Evolutionary conservation across 2,329 filamentous ascomycete genomes (phyloP).

Genomic region (Gnomoniopsis sp.): DNA sequence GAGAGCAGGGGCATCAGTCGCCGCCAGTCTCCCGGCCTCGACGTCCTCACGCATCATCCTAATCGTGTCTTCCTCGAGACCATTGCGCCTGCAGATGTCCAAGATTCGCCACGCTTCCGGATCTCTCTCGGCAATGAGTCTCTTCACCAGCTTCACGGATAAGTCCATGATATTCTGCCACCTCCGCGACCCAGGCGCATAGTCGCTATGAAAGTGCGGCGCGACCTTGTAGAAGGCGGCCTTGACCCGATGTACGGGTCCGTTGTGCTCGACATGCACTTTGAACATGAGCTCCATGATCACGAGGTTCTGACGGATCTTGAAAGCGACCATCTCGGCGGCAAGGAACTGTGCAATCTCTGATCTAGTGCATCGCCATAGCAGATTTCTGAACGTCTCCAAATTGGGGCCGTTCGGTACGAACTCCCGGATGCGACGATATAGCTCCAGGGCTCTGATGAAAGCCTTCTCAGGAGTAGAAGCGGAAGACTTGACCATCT

Average conservation of each 20-base stretch:
- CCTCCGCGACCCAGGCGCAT: slow-evolving; percentile 1
- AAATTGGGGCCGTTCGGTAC: slow-evolving; percentile 8
- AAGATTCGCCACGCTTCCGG: slow-evolving; percentile 17
- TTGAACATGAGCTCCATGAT: slow-evolving; percentile 14
- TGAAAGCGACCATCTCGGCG: slow-evolving; percentile 18
- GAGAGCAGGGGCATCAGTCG: not conserved
- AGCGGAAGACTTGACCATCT: slow-evolving; percentile 14
- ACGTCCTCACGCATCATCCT: slow-evolving; percentile 13
- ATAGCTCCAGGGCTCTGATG: slow-evolving; percentile 13
- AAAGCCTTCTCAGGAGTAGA: slow-evolving; percentile 8
- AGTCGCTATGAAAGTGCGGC: slow-evolving; percentile 3
- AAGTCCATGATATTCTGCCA: slow-evolving; percentile 13
- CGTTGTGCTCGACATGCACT: slow-evolving; percentile 15
- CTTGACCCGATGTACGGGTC: slow-evolving; percentile 11
- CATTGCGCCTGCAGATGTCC: slow-evolving; percentile 10
- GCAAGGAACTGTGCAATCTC: slow-evolving; percentile 15
- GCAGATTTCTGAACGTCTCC: slow-evolving; percentile 14
- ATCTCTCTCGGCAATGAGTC: slow-evolving; percentile 17
- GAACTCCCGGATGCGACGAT: slow-evolving; percentile 14
- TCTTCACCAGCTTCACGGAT: slow-evolving; percentile 15
- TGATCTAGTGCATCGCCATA: slow-evolving; percentile 15
- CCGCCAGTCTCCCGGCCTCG: slow-evolving; percentile 6
- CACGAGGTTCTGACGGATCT: slow-evolving; percentile 6
- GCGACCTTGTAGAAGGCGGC: slow-evolving; percentile 13
- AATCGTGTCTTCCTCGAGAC: slow-evolving; percentile 11